These are phyloP conservation scores for Suillus sp. DNA, from an alignment of 768 basidiomycete genomes.

Conservation along the genomic window DNA sequence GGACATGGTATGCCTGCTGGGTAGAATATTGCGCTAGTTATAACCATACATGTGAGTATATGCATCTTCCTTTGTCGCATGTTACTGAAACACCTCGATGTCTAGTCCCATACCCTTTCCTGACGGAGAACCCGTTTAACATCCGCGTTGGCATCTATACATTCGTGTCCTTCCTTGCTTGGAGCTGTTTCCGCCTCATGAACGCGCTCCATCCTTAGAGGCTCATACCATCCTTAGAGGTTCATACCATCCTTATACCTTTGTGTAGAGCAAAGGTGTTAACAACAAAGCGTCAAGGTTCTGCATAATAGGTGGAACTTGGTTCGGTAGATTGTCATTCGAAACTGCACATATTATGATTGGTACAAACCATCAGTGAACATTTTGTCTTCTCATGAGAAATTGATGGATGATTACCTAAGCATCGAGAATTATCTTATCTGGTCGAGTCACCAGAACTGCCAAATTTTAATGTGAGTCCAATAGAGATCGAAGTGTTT, in stretches of 20 bases:
- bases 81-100: conserved; percentile 10
- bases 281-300: background rate
- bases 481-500: background rate
- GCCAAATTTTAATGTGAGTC: conserved; percentile 2
- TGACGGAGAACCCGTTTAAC: conserved; percentile 57
- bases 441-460: conserved; percentile 16
- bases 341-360: background rate
- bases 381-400: too few species aligned
- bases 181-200: conserved; percentile 55
- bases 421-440: conserved; percentile 7
- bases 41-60: conserved; percentile 63
- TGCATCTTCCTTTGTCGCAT: background rate
- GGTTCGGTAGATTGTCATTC: background rate
- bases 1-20: conserved; percentile 59
- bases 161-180: conserved; percentile 51
- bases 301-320: too few species aligned
- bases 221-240: background rate
- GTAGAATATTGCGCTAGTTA: conserved; percentile 65
- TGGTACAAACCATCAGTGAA: background rate
- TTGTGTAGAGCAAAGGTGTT: background rate
- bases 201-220: conserved; percentile 56
- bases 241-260: too few species aligned
- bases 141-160: conserved; percentile 63
- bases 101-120: conserved; percentile 82
- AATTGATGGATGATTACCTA: conserved; percentile 1